These are phyloP conservation scores for Suillus placidus DNA, from an alignment of 768 basidiomycete genomes.

Conservation along the genomic window DNA sequence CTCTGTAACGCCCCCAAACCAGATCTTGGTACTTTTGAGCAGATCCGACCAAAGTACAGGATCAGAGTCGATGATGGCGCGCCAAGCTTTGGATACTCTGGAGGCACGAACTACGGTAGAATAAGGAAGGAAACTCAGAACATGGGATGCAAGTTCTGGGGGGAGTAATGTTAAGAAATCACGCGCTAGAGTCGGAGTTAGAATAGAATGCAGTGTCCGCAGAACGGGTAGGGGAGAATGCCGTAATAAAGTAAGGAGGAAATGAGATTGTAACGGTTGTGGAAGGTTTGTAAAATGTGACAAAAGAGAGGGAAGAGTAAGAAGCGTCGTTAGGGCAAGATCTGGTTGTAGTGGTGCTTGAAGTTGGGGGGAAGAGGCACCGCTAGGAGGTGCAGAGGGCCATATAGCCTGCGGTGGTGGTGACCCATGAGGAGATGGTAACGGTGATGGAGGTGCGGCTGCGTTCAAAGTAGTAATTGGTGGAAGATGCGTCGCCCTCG, in stretches of 20 bases:
- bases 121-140: slow-evolving; percentile 84
- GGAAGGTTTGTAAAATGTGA: slow-evolving; percentile 82
- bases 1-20: slow-evolving; percentile 88
- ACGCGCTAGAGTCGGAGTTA: slow-evolving; percentile 88
- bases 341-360: slow-evolving; percentile 82
- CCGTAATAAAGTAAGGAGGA: slow-evolving; percentile 88
- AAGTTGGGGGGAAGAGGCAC: slow-evolving; percentile 68
- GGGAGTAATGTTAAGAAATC: slow-evolving; percentile 94
- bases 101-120: slow-evolving; percentile 83
- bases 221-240: slow-evolving; percentile 92
- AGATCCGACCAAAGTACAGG: slow-evolving; percentile 88
- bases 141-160: slow-evolving; percentile 87
- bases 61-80: slow-evolving; percentile 89
- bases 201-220: slow-evolving; percentile 83
- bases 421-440: slow-evolving; percentile 85
- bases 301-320: slow-evolving; percentile 84
- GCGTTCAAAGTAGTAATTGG: slow-evolving; percentile 66
- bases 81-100: slow-evolving; percentile 88
- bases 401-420: slow-evolving; percentile 75
- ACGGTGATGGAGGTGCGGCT: slow-evolving; percentile 81
- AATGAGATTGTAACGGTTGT: slow-evolving; percentile 84
- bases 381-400: slow-evolving; percentile 83
- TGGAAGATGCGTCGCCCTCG: slow-evolving; percentile 60
- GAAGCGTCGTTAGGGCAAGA: slow-evolving; percentile 76
- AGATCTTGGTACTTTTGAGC: slow-evolving; percentile 79